Base-by-base conservation (phyloP, 2,329 filamentous ascomycete species). In the Cladosporium austrohemisphaericum region DNA sequence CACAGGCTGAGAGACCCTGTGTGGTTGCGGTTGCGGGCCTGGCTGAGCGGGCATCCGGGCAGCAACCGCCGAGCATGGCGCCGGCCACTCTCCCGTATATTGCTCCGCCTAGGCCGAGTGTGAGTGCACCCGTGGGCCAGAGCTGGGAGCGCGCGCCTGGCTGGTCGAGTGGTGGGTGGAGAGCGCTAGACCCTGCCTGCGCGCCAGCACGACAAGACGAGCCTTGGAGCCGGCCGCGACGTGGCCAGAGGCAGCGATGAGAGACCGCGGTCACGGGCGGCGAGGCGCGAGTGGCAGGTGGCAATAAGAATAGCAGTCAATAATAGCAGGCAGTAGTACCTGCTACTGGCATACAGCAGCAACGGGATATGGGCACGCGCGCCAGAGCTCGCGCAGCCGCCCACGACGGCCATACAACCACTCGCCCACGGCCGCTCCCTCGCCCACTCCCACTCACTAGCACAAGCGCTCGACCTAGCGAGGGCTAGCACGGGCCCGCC, bases 71-170 rank as follows among this genome's bases (percentile, higher is more conserved):
- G 36, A 50, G 36, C 47, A 43, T 35, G 37, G 25, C 40, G 47
- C 47, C 47, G 47, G 47, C 37, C 28, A 49, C n/a, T 40, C 33
- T 41, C 47, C 37, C 31, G 44, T 31, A 47, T 22, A 31, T 31
- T 50, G 47, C 38, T 50, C 47, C 47, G 47, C 47, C 47, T 32
- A 50, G 47, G 28, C 40, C 47, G 47, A 36, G 37, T 16, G 47
- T 22, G 47, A 31, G 28, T 29, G 31, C 47, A 36, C 26, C 45
- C 38, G 47, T 43, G 47, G 47, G 47, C 47, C 38, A 50, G 38
- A 50, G 46, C 46, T 32, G 37, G 35, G 35, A 49, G 31, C 31
- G 32, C n/a, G n/a, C n/a, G n/a, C n/a, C n/a, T n/a, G n/a, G n/a
- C 14, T 28, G 26, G 36, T 40, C 19, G 41, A 25, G 41, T 45